Evolutionary conservation across 2,329 filamentous ascomycete species (phyloP), one percentile per base, ranked within the genome.

Genomic region (Helotiales sp.): DNA sequence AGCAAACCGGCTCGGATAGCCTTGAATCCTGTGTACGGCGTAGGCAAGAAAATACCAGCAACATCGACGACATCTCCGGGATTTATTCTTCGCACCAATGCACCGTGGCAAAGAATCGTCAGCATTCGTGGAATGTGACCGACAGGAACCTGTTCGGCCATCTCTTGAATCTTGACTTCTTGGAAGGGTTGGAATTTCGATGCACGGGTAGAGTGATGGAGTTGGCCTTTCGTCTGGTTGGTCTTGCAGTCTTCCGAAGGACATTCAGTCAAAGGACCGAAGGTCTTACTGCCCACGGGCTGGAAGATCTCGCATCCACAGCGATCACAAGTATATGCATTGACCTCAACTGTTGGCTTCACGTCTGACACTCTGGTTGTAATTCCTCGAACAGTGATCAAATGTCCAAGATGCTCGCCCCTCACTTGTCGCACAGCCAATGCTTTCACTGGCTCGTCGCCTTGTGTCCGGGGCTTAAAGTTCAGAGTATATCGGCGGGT

Each of bases 281-380:
- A 99, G 66, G 96, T 90, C 75, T 93, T 97, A 55, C 92, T 89
- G 57, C 85, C 91, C 68, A 99, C 84, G 3, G 96, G 93, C 76
- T 99, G 95, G 81, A 98, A 99, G 69, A 99, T 93, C 75, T 99
- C 95, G 72, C 89, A 93, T 58, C 95, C 95, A 70, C 95, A 99
- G 61, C 91, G 87, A 74, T 99, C 95, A 76, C 95, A 99, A 53
- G 93, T 95, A 75, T 99, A 99, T 34, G 95, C 95, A 73, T 96
- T 97, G 70, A 99, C 96, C 71, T 93, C 90, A n/a, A 98, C 90
- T 10, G 95, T 87, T 34, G 95, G 95, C 79, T 99, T 99, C 67
- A 99, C 95, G 71, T 99, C 95, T 2, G 95, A 97, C 1, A 98
- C 95, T 70, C 95, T 84, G 1, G 95, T 99, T 2, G 93, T 88